Conservation (phyloP, 371 early-diverging fungal genomes). For the Batkoa obscura region DNA sequence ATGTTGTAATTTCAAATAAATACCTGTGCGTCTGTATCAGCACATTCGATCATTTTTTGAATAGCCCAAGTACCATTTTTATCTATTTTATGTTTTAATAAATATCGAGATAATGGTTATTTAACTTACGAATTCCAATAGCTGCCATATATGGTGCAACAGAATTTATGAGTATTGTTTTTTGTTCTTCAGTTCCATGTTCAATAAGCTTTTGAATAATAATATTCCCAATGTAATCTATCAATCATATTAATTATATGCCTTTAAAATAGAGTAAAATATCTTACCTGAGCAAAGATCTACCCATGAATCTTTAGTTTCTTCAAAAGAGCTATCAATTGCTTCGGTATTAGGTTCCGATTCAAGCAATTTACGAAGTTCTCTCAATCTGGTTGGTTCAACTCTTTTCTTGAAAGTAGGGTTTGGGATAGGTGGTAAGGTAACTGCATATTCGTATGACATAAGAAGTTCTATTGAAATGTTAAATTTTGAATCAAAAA, state of each 20-base stretch:
- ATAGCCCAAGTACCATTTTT: slow-evolving; percentile 97
- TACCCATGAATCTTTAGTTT: slow-evolving; percentile 3
- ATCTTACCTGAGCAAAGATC: slow-evolving; percentile 4
- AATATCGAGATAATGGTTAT: not conserved
- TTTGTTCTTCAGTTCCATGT: slow-evolving; percentile 42
- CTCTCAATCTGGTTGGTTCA: slow-evolving; percentile 59
- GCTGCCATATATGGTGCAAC: slow-evolving; percentile 77
- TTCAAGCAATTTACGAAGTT: slow-evolving; percentile 69
- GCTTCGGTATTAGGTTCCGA: slow-evolving; percentile 7
- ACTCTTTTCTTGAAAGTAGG: slow-evolving; percentile 32
- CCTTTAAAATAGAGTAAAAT: no score
- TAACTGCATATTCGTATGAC: slow-evolving; percentile 12
- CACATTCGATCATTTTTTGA: slow-evolving; percentile 87
- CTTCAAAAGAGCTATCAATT: slow-evolving; percentile 5
- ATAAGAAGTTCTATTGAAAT: slow-evolving; percentile 4
- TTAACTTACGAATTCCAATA: slow-evolving; percentile 57
- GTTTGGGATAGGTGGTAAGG: slow-evolving; percentile 45
- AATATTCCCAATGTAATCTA: slow-evolving; percentile 93
- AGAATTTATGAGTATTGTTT: slow-evolving; percentile 33
- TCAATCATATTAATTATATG: slow-evolving; percentile 17
- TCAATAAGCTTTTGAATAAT: slow-evolving; percentile 84
- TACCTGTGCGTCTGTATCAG: slow-evolving; percentile 23
- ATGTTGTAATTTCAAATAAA: not conserved
- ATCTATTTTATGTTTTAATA: slow-evolving; percentile 1
- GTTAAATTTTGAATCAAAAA: no score